These are phyloP conservation scores for Lagenidium giganteum DNA, from an alignment of 352 stramenopile genomes.

Conservation along the genomic window DNA sequence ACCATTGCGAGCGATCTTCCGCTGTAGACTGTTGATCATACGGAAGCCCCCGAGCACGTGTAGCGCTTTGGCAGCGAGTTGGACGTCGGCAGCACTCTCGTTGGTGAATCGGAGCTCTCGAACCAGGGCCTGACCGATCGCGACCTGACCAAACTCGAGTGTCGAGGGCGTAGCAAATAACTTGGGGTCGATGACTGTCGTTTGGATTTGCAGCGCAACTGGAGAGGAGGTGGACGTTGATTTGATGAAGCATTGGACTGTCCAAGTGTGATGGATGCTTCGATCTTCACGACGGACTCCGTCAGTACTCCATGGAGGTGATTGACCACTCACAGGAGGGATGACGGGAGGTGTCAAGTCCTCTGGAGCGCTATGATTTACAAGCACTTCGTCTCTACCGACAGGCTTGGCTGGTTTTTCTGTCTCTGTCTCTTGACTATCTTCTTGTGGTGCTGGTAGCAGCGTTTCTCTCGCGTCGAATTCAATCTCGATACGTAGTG, in stretches of 20 bases:
- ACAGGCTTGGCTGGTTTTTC: slow-evolving; percentile 6
- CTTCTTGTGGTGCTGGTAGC: slow-evolving; percentile 21
- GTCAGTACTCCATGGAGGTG: slow-evolving; percentile 10
- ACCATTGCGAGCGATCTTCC: slow-evolving; percentile 22
- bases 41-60: slow-evolving; percentile 82
- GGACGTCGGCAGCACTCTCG: slow-evolving; percentile 23
- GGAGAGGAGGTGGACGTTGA: background rate
- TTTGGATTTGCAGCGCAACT: slow-evolving; percentile 53
- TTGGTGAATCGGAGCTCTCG: slow-evolving; percentile 65
- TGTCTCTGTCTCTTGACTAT: background rate
- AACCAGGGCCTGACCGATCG: slow-evolving; percentile 64
- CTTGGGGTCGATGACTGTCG: slow-evolving; percentile 49
- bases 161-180: slow-evolving; percentile 33
- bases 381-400: slow-evolving; percentile 14
- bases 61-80: slow-evolving; percentile 46
- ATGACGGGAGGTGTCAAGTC: slow-evolving; percentile 1
- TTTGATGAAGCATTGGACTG: slow-evolving; percentile 63
- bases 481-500: slow-evolving; percentile 74
- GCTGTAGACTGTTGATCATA: slow-evolving; percentile 62
- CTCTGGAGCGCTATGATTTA: slow-evolving; percentile 2
- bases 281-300: slow-evolving; percentile 35
- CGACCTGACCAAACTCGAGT: slow-evolving; percentile 84
- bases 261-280: slow-evolving; percentile 77
- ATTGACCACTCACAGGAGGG: too few relatives aligned
- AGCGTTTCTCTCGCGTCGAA: slow-evolving; percentile 52